Base-by-base conservation (phyloP, 306 rosid species). In the Lathyrus aphaca region DNA sequence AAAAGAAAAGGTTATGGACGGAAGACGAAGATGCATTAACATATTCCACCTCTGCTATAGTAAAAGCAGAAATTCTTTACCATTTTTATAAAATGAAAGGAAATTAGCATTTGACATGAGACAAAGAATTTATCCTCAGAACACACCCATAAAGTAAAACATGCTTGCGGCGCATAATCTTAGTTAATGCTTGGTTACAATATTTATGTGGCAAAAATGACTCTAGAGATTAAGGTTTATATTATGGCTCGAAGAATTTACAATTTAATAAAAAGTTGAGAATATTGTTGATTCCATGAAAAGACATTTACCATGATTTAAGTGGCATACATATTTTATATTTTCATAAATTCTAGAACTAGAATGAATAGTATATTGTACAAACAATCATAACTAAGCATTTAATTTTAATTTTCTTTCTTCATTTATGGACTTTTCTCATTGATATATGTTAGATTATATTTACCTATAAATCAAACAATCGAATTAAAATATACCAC, bases 11-110 rank as follows among this genome's bases (percentile, higher is more conserved):
- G 12, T 61, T 50, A 40, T 49, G 27, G 66, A 70, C 4, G 53
- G 68, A 71, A 71, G 49, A 72, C 25, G 73, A 64, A 71, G 73
- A 78, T 73, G 79, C 71, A 79, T 30, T 29, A 10, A 66, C 75
- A 68, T 68, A 66, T 67, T 73, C 82, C 61, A 17, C 59, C 12
- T 68, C 30, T 62, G 68, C 21, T 45, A 46, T 30, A 32, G 37
- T 32, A 32, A 32, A 32, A 6, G 2, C 6, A 5, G 37, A 5
- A 5, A 5, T 6, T 32, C 1, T 32, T 32, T 32, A 32, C 37
- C 37, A 32, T 32, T 32, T 32, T 6, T 32, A 32, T 32, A 32
- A 32, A 32, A 32, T 32, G 37, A 32, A 32, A 32, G 37, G 8
- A 32, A 32, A 32, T 32, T 32, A 6, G 37, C 37, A 25, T 25